phyloP scores from a whole-genome alignment of 495 filamentous ascomycete genomes.

The Terfezia claveryi region DNA sequence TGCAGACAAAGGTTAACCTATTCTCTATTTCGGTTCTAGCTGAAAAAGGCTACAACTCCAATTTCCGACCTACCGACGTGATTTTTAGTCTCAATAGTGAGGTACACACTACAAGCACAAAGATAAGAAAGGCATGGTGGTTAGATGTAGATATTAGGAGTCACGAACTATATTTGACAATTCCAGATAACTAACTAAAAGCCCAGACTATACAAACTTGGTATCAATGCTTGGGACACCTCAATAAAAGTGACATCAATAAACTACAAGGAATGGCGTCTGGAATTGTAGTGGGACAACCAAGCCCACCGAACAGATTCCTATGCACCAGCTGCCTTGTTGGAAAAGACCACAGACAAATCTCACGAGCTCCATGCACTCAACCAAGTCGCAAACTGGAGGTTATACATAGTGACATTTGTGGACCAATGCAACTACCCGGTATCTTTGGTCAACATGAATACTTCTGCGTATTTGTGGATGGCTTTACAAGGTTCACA shows the following conservation, averaged over 20 bases:
- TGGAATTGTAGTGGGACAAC: not conserved
- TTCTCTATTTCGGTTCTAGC: not conserved
- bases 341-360: not conserved
- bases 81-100: not conserved
- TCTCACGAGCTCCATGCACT: not conserved
- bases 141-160: not conserved
- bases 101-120: not conserved
- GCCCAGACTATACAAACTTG: not conserved
- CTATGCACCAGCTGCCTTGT: not conserved
- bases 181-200: not conserved
- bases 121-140: not conserved
- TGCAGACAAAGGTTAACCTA: not conserved
- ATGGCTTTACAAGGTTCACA: not conserved
- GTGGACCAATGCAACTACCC: not conserved
- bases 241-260: not conserved
- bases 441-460: not conserved
- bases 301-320: not conserved
- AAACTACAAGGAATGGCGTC: not conserved
- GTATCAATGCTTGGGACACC: constrained; percentile 3
- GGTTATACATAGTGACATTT: not conserved
- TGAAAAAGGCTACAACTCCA: not conserved
- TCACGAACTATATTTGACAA: not conserved
- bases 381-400: not conserved
- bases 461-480: not conserved
- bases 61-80: not conserved